A percentile compares a stretch with the other conserved stretches of the same genome.
These are phyloP conservation scores for Vicia faba DNA, from an alignment of 306 rosid species.

Conservation along the genomic window DNA sequence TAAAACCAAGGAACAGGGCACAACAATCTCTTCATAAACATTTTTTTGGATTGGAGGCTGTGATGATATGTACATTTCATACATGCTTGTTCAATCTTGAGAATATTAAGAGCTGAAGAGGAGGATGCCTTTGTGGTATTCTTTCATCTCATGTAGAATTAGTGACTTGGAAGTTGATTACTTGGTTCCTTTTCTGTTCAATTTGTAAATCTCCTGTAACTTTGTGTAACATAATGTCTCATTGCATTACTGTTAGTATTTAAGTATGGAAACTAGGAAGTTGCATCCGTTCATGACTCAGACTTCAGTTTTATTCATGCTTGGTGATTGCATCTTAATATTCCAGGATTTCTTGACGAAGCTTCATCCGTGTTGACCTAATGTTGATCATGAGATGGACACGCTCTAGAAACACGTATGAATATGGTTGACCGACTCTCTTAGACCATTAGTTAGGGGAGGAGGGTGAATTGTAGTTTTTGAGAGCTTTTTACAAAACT, in stretches of 20 bases:
- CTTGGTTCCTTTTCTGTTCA: slow-evolving; percentile 19
- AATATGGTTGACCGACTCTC: too few relatives aligned
- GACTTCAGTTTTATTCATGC: neutral
- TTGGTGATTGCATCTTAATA: too few relatives aligned
- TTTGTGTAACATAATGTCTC: slow-evolving; percentile 34
- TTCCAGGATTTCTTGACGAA: too few relatives aligned
- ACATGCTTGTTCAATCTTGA: slow-evolving; percentile 8
- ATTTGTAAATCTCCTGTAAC: slow-evolving; percentile 44
- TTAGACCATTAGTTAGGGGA: too few relatives aligned
- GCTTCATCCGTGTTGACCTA: too few relatives aligned
- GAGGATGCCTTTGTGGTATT: slow-evolving; percentile 18
- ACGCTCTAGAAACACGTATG: too few relatives aligned
- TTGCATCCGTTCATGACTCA: slow-evolving; percentile 2
- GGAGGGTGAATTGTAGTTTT: too few relatives aligned
- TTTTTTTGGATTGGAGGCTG: slow-evolving; percentile 24
- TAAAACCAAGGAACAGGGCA: slow-evolving; percentile 55
- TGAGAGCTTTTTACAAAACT: too few relatives aligned
- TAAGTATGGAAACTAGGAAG: slow-evolving; percentile 19
- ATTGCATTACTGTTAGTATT: slow-evolving; percentile 11
- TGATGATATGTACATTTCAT: slow-evolving; percentile 5
- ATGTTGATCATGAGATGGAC: too few relatives aligned
- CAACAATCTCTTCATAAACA: slow-evolving; percentile 49
- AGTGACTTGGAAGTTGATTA: slow-evolving; percentile 28
- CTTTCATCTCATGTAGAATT: slow-evolving; percentile 25
- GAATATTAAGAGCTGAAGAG: slow-evolving; percentile 1